phyloP scores from a whole-genome alignment of 2,329 filamentous ascomycete species.

The Hypoxylon sp. region DNA sequence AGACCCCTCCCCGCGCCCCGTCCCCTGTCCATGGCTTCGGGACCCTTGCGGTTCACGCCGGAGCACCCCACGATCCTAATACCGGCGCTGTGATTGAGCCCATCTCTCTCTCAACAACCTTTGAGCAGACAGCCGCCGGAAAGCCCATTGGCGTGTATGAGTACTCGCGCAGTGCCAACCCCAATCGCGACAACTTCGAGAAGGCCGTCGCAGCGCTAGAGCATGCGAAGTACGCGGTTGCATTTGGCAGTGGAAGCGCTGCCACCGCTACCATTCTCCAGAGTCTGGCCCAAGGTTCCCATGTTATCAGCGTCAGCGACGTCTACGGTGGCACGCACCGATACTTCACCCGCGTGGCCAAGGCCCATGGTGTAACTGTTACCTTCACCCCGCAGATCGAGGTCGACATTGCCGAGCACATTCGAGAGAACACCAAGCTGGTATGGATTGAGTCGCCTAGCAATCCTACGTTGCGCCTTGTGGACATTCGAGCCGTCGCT shows the following conservation, averaged over 20 bases:
- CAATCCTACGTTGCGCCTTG: slow-evolving; percentile 92
- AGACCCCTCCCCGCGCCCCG: slow-evolving; percentile 80
- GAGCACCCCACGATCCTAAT: slow-evolving; percentile 87
- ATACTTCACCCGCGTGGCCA: slow-evolving; percentile 98
- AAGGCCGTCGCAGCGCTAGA: slow-evolving; percentile 91
- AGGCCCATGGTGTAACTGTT: slow-evolving; percentile 92
- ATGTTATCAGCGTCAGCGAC: slow-evolving; percentile 96
- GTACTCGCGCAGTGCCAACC: slow-evolving; percentile 94
- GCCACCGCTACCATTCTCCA: slow-evolving; percentile 95
- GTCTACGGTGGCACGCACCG: slow-evolving; percentile 98
- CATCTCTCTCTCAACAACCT: slow-evolving; percentile 97
- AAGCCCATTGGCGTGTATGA: slow-evolving; percentile 91
- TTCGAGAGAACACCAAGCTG: slow-evolving; percentile 89
- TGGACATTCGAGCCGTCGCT: slow-evolving; percentile 91
- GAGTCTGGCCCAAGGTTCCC: slow-evolving; percentile 89
- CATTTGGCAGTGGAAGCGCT: slow-evolving; percentile 94
- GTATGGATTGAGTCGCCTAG: slow-evolving; percentile 98
- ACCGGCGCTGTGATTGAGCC: slow-evolving; percentile 97
- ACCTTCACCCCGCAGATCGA: slow-evolving; percentile 96
- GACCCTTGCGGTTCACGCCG: slow-evolving; percentile 94
- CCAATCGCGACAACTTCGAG: slow-evolving; percentile 96
- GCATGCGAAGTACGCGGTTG: slow-evolving; percentile 91
- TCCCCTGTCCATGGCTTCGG: slow-evolving; percentile 87
- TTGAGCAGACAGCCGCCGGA: slow-evolving; percentile 90
- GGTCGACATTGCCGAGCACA: slow-evolving; percentile 86